A percentile compares a stretch with the other conserved stretches of the same genome.
Evolutionary conservation across 148 eudicot species (phyloP).

Genomic region (Cornus kousa): DNA sequence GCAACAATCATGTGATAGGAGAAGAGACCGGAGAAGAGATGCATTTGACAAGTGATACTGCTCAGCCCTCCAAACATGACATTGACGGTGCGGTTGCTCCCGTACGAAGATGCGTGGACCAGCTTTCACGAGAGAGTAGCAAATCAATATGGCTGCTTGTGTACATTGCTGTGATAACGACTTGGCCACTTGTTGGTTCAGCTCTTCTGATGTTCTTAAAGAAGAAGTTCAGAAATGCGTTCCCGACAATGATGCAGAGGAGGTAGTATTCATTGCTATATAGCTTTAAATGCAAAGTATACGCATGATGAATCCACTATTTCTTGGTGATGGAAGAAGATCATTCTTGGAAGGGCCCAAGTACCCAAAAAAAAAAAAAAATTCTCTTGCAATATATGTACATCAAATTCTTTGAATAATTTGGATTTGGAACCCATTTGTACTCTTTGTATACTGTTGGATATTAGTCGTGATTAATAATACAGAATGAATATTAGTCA

Average conservation of each 20-base stretch:
- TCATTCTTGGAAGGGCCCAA: neutral
- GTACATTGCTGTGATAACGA: slow-evolving; percentile 64
- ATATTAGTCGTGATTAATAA: neutral
- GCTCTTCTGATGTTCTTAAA: slow-evolving; percentile 52
- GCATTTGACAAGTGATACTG: slow-evolving; percentile 10
- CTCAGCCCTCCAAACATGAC: slow-evolving; percentile 26
- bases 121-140: slow-evolving; percentile 58
- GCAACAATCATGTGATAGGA: neutral
- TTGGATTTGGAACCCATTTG: neutral
- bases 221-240: slow-evolving; percentile 37
- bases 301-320: neutral
- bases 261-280: slow-evolving; percentile 21
- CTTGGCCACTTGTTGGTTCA: slow-evolving; percentile 72
- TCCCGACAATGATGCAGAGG: slow-evolving; percentile 25
- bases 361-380: neutral
- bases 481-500: neutral
- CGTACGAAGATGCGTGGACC: slow-evolving; percentile 48
- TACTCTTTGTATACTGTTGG: neutral
- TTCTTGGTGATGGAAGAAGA: neutral
- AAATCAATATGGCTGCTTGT: slow-evolving; percentile 78
- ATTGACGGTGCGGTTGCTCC: slow-evolving; percentile 18
- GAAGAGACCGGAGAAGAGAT: slow-evolving; percentile 12
- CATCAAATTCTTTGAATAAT: neutral
- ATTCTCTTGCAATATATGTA: neutral
- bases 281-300: neutral